Percentiles rank a stretch among this genome's conserved stretches.
Conservation (phyloP, 2,329 filamentous ascomycete species). For the Amylocarpus encephaloides region DNA sequence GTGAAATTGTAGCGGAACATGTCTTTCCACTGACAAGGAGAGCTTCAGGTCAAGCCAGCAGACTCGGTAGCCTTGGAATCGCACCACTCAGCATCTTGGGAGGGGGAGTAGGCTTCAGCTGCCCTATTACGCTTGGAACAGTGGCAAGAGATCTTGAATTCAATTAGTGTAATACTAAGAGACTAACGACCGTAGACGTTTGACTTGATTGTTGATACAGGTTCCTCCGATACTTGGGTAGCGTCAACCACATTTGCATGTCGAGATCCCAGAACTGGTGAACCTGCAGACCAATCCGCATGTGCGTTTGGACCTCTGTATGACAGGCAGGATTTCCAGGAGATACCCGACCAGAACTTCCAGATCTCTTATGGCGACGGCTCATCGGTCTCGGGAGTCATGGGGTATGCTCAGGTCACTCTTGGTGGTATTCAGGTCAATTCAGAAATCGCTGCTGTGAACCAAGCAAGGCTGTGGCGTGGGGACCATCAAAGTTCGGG, state of each 20-base stretch:
- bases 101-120: not conserved
- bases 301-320: slow-evolving; percentile 7
- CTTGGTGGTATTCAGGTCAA: slow-evolving; percentile 4
- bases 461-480: slow-evolving; percentile 35
- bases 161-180: not conserved
- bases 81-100: not conserved
- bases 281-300: slow-evolving; percentile 15
- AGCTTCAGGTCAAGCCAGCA: not conserved
- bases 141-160: not conserved
- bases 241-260: slow-evolving; percentile 32
- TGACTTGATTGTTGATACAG: slow-evolving; percentile 39
- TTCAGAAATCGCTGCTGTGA: slow-evolving; percentile 36
- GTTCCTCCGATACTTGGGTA: slow-evolving; percentile 42
- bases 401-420: slow-evolving; percentile 2
- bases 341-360: slow-evolving; percentile 9
- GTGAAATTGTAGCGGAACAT: not conserved
- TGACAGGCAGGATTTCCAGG: not conserved
- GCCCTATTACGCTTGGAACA: not conserved
- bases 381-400: not conserved
- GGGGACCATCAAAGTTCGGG: slow-evolving; percentile 37
- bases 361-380: slow-evolving; percentile 7
- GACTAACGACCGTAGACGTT: slow-evolving; percentile 26
- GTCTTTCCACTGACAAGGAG: not conserved
- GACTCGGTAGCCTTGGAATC: not conserved
- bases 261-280: slow-evolving; percentile 31